Base-by-base conservation (phyloP, 2,329 filamentous ascomycete genomes). In the Lachnellula subtilissima region DNA sequence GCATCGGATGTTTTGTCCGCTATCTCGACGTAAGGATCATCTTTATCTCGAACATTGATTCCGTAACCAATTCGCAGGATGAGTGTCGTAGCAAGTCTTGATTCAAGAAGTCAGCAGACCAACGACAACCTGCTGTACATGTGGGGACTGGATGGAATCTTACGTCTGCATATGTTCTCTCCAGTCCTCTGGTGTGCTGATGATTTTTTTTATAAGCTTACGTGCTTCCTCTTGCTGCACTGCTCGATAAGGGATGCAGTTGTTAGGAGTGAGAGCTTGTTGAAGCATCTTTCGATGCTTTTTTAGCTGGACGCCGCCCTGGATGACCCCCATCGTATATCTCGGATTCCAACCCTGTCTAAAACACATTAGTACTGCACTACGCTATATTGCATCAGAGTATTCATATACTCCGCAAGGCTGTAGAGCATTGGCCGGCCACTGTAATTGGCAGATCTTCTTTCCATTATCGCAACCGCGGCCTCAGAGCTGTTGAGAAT, bases 261-360 rank as follows among this genome's bases (percentile, higher is more conserved):
- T 73, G 36, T 70, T 69, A 52, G 71, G 71, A 17, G 69, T 68
- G 55, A 78, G 76, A 28, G 66, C 68, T 48, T 66, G 70, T 53
- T 77, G 75, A 19, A 77, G 65, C 35, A 76, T 65, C 50, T 69
- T 71, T 28, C 76, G 71, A 57, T 77, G 75, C 55, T 73, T 64
- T 22, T 68, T 68, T 57, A 75, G 76, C 14, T 64, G 61, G 14
- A 70, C 65, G 0, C 72, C 73, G 65, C 68, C 73, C 52, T 65
- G 66, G 4, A 76, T 62, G 56, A 76, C 76, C 5, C 73, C 74
- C 17, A 77, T 63, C 0, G 74, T 76, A 40, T 71, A 70, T 22
- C 67, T 64, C 25, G 7, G 7, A 28, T 8, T 0, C 75, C 75
- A 78, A 19, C 74, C 74, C 40, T 51, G 35, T 25, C 56, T 58